Base-by-base conservation (phyloP, 2,329 filamentous ascomycete species). In the Rhinocladiella similis region DNA sequence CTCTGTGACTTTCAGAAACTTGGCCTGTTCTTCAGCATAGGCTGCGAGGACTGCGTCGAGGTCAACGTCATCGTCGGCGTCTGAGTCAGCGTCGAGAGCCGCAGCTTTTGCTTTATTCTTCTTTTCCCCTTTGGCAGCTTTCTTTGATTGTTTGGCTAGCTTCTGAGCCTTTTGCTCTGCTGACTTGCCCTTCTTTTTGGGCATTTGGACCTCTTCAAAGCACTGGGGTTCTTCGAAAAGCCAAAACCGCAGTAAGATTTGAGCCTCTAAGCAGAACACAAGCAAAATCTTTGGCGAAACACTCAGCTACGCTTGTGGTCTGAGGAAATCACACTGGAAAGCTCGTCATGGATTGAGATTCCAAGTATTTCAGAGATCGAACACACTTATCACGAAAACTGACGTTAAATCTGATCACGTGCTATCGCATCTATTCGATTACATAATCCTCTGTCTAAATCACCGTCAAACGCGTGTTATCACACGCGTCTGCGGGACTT, bases 1-100 rank as follows among this genome's bases (percentile, higher is more conserved):
- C 76, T 99, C 94, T 3, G 93, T 97, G 67, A 99, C 85, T 74
- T 96, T 96, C 67, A 94, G 83, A 69, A 96, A 97, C 68, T 90
- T 89, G 68, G 96, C 93, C 77, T 99, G 94, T 73, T 91, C 88
- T 70, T 89, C 90, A 65, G 89, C 89, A 74, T 96, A 97, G 72
- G 96, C 90, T 45, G 93, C 92, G 25, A 99, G 85, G 43, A 99
- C 92, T 45, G 88, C 87, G 69, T 99, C 94, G 36, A 99, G 83
- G 73, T 97, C 94, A 13, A 94, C 86, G 66, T 97, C 92, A 71
- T 97, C 93, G 47, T 83, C 90, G 70, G 97, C 93, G 69, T 90
- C 93, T 71, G 92, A 92, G 25, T 88, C 88, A 54, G 80, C 72
- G 71, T 90, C 77, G 47, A 68, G 65, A 39, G 70, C 53, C 64